Percentiles rank a stretch among this genome's conserved stretches.
phyloP scores from a whole-genome alignment of 2,329 filamentous ascomycete species.

The Coniochaeta sp. region DNA sequence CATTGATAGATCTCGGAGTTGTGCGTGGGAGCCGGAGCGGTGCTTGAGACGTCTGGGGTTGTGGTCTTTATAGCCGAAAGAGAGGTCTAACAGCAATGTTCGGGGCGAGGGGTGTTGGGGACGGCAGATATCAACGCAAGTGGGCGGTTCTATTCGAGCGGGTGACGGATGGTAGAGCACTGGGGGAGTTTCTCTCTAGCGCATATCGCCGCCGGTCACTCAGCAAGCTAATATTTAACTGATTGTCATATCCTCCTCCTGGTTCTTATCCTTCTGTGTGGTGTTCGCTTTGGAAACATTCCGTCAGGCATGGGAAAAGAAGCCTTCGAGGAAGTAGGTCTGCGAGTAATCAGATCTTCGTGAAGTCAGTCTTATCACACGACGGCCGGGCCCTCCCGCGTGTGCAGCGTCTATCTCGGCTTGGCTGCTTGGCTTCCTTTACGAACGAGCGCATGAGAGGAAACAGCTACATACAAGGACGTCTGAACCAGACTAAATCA shows the following conservation, averaged over 20 bases:
- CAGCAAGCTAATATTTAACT: not conserved
- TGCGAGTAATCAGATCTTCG: too few relatives aligned
- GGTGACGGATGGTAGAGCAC: not conserved
- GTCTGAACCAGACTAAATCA: too few relatives aligned
- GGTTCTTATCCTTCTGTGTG: too few relatives aligned
- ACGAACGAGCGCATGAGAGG: too few relatives aligned
- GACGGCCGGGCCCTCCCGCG: not conserved
- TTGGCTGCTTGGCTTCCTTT: not conserved
- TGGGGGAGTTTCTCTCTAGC: not conserved
- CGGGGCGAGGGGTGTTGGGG: not conserved
- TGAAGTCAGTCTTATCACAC: not conserved
- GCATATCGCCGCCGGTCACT: not conserved
- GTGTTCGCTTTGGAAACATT: too few relatives aligned
- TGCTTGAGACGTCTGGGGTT: not conserved
- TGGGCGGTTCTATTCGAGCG: not conserved
- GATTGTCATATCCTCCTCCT: not conserved
- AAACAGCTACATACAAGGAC: too few relatives aligned
- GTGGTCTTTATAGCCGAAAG: not conserved
- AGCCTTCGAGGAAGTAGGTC: too few relatives aligned
- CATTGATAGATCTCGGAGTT: not conserved
- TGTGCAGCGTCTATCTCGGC: not conserved
- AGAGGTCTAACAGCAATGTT: not conserved
- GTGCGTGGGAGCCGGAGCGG: not conserved
- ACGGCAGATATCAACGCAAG: too few relatives aligned
- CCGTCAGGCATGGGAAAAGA: too few relatives aligned